These are phyloP conservation scores for Entonaema liquescens DNA, from an alignment of 495 filamentous ascomycete genomes.

Conservation along the genomic window DNA sequence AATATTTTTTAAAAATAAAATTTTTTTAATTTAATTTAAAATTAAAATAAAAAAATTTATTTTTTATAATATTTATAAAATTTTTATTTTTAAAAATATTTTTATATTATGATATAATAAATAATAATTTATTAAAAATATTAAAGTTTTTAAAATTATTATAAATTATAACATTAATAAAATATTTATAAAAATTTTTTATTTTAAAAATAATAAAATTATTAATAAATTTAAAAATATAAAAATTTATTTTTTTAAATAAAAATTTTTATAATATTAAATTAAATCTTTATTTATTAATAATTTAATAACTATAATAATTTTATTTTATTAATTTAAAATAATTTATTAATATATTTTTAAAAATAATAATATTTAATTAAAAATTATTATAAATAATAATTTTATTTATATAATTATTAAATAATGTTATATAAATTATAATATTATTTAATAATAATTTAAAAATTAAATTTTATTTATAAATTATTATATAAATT, in stretches of 20 bases:
- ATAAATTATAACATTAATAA: conserved; percentile 1
- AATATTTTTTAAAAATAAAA: background rate
- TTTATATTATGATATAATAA: background rate
- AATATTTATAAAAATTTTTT: background rate
- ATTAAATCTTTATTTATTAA: background rate
- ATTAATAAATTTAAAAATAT: background rate
- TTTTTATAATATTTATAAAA: background rate
- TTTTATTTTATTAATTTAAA: background rate
- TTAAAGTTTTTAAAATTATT: background rate
- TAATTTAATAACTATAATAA: background rate
- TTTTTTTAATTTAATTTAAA: conserved; percentile 1
- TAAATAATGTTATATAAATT: conserved; percentile 2
- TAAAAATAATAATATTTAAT: background rate
- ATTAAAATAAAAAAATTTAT: background rate
- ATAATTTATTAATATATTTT: background rate
- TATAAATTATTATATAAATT: background rate
- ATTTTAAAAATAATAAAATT: background rate
- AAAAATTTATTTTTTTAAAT: background rate
- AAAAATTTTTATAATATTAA: background rate
- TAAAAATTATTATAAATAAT: background rate
- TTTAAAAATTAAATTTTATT: conserved; percentile 3
- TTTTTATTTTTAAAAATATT: conserved; percentile 2
- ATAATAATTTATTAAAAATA: background rate
- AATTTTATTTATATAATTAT: conserved; percentile 1
- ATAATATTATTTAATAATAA: background rate